Base-by-base conservation (phyloP, 2,329 filamentous ascomycete genomes). In the Phialophora chinensis region DNA sequence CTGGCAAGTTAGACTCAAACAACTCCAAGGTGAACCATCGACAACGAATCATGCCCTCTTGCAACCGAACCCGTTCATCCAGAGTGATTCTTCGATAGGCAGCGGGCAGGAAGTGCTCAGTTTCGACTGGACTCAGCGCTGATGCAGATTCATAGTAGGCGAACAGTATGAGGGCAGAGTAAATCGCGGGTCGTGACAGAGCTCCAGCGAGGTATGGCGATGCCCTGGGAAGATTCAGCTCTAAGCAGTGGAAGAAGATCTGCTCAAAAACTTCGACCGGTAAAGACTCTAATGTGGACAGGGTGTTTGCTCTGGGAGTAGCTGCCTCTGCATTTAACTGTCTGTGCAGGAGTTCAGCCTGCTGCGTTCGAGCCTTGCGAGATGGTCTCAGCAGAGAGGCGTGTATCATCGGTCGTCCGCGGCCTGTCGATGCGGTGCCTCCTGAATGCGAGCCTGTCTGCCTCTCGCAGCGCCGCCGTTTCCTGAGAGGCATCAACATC, bases 261-360 rank as follows among this genome's bases (percentile, higher is more conserved):
- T 79, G 76, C 69, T 86, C 81, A n/a, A 86, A 76, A 12, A 86
- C 72, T 72, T 86, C 84, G 2, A 78, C 73, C 0, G 84, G 84
- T 0, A 86, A 75, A 4, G 69, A 64, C 70, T 86, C 83, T 12
- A 86, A 73, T 10, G 66, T 63, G 2, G 78, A 79, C 3, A 77
- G 66, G 0, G 7, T 61, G 42, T 33, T 25, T 2, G 35, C 23
- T 20, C 25, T 38, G 29, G 31, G 35, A 20, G 38, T n/a, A 14
- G 42, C 27, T 23, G 52, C 38, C 14, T 60, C 42, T 0, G 35
- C 29, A 4, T 54, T 59, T 11, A 56, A 17, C 33, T 67, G 63
- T 33, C 56, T 27, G 33, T 60, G 61, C 23, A 67, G 20, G 20
- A 66, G 33, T 35, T 60, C 53, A 10, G 47, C 52, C 25, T 67